Evolutionary conservation across 2,329 filamentous ascomycete species (phyloP).

Genomic region (Colletotrichum eleusines): DNA sequence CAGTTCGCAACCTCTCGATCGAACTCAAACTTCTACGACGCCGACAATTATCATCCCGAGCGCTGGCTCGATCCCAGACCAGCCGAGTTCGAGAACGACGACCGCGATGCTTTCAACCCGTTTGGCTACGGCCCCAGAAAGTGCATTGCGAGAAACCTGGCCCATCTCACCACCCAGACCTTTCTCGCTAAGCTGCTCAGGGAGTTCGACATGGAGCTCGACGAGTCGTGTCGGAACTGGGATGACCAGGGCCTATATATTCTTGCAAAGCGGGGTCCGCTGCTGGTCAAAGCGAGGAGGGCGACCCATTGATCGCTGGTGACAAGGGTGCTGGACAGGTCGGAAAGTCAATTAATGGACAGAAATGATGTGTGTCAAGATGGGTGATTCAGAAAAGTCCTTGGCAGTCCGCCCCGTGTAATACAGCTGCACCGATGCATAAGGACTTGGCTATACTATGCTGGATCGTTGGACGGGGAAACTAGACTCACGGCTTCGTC

Average conservation of each 20-base stretch:
- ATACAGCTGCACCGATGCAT: conserved; percentile 38
- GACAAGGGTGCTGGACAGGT: not conserved
- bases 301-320: not conserved
- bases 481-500: conserved; percentile 42
- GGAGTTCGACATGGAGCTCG: not conserved
- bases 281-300: not conserved
- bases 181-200: not conserved
- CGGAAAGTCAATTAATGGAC: too few relatives aligned
- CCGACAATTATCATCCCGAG: not conserved
- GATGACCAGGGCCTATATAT: not conserved
- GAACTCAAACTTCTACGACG: not conserved
- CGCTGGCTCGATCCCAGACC: not conserved
- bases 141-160: not conserved
- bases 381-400: conserved; percentile 41
- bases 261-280: not conserved
- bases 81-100: not conserved
- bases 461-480: not conserved
- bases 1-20: not conserved
- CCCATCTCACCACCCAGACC: not conserved
- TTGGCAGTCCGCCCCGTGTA: conserved; percentile 45
- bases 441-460: not conserved
- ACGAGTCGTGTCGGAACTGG: not conserved
- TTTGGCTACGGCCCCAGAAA: not conserved
- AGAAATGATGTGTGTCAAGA: conserved; percentile 20
- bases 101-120: not conserved